Conservation (phyloP, 2,329 filamentous ascomycete species). For the Aspergillus melleus region DNA sequence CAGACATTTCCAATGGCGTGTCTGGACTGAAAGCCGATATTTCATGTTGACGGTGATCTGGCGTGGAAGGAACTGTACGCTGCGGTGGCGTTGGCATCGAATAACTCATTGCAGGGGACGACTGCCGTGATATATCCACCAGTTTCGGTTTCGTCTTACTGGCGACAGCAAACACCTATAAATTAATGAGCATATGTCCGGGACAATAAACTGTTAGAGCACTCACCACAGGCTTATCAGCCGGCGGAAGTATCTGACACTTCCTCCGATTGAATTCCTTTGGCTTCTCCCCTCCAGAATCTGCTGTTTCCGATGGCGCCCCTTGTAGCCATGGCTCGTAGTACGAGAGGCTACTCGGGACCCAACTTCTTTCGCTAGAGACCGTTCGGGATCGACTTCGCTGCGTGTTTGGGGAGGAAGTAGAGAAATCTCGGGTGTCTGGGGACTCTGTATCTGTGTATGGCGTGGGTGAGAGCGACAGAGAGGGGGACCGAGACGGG, state of each 20-base stretch:
- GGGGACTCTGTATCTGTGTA: slow-evolving; percentile 14
- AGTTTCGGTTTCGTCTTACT: slow-evolving; percentile 40
- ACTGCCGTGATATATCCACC: slow-evolving; percentile 40
- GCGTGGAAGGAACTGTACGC: slow-evolving; percentile 33
- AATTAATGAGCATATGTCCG: slow-evolving; percentile 8
- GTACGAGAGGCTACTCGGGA: slow-evolving; percentile 37
- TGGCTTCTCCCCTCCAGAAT: slow-evolving; percentile 24
- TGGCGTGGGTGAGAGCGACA: slow-evolving; percentile 4
- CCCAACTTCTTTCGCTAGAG: slow-evolving; percentile 40
- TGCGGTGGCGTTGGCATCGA: slow-evolving; percentile 26
- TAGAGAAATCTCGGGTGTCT: slow-evolving; percentile 15
- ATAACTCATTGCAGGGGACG: slow-evolving; percentile 30
- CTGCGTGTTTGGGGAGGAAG: slow-evolving; percentile 26
- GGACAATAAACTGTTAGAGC: background rate
- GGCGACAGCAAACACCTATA: slow-evolving; percentile 34
- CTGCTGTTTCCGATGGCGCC: slow-evolving; percentile 32
- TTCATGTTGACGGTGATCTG: slow-evolving; percentile 35
- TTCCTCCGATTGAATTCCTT: slow-evolving; percentile 35
- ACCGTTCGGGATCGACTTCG: slow-evolving; percentile 35
- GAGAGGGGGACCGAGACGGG: background rate
- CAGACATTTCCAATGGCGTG: slow-evolving; percentile 37
- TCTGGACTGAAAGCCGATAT: slow-evolving; percentile 43
- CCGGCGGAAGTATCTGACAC: slow-evolving; percentile 35
- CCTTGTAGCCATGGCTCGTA: slow-evolving; percentile 40
- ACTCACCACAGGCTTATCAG: slow-evolving; percentile 28